These are phyloP conservation scores for Alternaria solani DNA, from an alignment of 2,329 filamentous ascomycete genomes.

Conservation along the genomic window DNA sequence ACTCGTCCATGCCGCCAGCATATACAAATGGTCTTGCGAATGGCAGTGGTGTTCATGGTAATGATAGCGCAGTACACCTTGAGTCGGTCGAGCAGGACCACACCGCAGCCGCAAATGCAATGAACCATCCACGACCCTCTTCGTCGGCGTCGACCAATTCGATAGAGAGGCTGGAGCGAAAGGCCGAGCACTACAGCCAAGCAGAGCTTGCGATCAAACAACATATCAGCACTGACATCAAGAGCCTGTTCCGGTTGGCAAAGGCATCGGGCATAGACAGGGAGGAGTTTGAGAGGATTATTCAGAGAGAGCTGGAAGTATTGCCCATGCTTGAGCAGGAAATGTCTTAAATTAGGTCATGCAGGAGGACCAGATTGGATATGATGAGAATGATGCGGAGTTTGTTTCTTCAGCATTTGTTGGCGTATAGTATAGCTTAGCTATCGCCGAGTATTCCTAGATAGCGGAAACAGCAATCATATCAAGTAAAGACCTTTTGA, in stretches of 20 bases:
- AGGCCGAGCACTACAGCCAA: slow-evolving; percentile 66
- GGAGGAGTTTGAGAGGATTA: slow-evolving; percentile 76
- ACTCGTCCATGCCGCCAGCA: slow-evolving; percentile 41
- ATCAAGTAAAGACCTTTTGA: neutral
- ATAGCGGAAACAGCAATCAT: neutral
- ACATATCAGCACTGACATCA: slow-evolving; percentile 78
- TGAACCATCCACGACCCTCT: slow-evolving; percentile 48
- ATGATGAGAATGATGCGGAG: neutral
- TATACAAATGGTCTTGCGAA: slow-evolving; percentile 20
- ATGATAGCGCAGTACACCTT: slow-evolving; percentile 32
- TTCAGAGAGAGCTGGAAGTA: slow-evolving; percentile 75
- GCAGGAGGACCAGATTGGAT: neutral
- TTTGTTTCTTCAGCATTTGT: slow-evolving; percentile 12
- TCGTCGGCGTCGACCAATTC: slow-evolving; percentile 56
- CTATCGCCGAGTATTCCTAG: slow-evolving; percentile 8
- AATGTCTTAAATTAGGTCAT: slow-evolving; percentile 21
- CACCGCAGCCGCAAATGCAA: slow-evolving; percentile 34
- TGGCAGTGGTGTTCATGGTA: slow-evolving; percentile 7
- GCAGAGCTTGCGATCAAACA: slow-evolving; percentile 78
- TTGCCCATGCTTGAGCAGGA: slow-evolving; percentile 72
- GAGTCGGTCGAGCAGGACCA: slow-evolving; percentile 33
- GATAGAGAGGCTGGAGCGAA: slow-evolving; percentile 66
- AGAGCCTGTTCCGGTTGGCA: slow-evolving; percentile 77
- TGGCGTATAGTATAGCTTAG: slow-evolving; percentile 19
- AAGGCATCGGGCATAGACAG: slow-evolving; percentile 75